phyloP scores from a whole-genome alignment of 1,284 basidiomycete species.

The Ceratobasidium sp. region DNA sequence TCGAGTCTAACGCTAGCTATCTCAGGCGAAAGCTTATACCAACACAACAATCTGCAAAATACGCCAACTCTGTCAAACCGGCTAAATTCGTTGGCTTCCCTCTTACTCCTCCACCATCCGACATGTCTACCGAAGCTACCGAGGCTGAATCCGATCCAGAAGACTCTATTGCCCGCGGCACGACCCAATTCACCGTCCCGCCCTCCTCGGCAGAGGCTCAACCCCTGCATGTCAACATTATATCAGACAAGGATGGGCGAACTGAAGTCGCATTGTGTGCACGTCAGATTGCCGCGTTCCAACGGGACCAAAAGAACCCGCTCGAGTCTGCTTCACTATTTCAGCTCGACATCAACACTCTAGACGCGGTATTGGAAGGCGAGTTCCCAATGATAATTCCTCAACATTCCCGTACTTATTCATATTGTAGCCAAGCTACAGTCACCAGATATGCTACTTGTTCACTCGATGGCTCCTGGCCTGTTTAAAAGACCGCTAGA shows the following conservation, averaged over 20 bases:
- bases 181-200: constrained; percentile 37
- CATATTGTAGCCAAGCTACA: constrained; percentile 37
- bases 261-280: constrained; percentile 45
- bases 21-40: constrained; percentile 39
- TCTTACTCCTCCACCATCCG: constrained; percentile 44
- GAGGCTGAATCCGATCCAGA: constrained; percentile 27
- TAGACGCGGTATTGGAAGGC: constrained; percentile 43
- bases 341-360: constrained; percentile 42
- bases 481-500: constrained; percentile 43
- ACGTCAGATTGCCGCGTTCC: constrained; percentile 43
- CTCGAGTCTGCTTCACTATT: constrained; percentile 33
- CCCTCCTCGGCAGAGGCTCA: constrained; percentile 10
- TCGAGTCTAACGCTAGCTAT: constrained; percentile 41
- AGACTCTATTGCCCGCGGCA: constrained; percentile 9
- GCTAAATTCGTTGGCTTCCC: constrained; percentile 31
- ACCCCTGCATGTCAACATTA: constrained; percentile 30
- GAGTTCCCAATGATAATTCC: neutral
- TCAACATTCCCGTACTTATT: neutral
- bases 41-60: constrained; percentile 9
- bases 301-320: constrained; percentile 25
- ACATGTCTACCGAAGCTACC: constrained; percentile 41
- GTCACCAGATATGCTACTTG: constrained; percentile 44
- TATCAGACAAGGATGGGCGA: constrained; percentile 44
- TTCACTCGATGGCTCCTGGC: constrained; percentile 39
- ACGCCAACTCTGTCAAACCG: constrained; percentile 16